Evolutionary conservation across 306 rosid species (phyloP).

Genomic region (Biancaea sappan): DNA sequence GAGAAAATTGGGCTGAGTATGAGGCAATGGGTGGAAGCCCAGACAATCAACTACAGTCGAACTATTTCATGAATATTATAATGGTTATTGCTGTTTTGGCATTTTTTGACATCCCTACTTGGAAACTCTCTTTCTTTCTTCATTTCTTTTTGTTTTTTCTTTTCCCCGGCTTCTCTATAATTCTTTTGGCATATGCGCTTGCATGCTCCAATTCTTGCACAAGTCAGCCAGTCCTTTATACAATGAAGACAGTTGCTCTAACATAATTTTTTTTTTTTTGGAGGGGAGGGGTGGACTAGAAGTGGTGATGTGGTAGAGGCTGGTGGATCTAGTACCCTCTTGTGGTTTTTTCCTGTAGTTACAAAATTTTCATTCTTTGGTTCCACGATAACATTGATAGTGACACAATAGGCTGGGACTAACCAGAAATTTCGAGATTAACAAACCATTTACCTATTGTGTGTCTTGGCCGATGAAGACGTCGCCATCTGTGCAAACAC

Average conservation of each 20-base stretch:
- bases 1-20: conserved; percentile 89
- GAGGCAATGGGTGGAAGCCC: conserved; percentile 87
- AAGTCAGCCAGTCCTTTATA: neutral
- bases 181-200: conserved; percentile 22
- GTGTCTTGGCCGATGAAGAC: neutral
- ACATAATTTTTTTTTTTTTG: too few relatives aligned
- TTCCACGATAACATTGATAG: neutral
- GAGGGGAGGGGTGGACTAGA: too few relatives aligned
- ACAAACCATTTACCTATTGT: too few relatives aligned
- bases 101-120: conserved; percentile 64
- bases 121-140: conserved; percentile 55
- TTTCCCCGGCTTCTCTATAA: conserved; percentile 30
- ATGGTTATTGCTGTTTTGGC: conserved; percentile 77
- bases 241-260: neutral
- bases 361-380: neutral
- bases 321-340: neutral
- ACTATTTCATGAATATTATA: conserved; percentile 79
- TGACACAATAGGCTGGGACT: neutral
- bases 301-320: neutral
- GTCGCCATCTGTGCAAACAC: neutral
- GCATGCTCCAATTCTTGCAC: conserved; percentile 7
- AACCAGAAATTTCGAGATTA: neutral
- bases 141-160: too few relatives aligned
- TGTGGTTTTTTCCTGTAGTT: neutral
- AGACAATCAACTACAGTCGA: conserved; percentile 79